These are phyloP conservation scores for Cicer arietinum DNA, from an alignment of 306 rosid species.

Conservation along the genomic window DNA sequence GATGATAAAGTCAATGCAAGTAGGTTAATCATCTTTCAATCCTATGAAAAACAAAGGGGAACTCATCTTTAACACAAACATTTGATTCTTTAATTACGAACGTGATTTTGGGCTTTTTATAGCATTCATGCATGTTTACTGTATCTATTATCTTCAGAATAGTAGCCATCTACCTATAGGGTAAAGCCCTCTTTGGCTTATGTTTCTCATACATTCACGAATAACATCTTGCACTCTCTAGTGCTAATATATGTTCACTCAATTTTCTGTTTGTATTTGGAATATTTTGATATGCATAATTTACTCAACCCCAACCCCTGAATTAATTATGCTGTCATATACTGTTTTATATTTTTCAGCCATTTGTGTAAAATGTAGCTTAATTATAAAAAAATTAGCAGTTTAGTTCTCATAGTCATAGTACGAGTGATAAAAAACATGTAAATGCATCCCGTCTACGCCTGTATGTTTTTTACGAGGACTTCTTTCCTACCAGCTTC, in stretches of 20 bases:
- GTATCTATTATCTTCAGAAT: no score
- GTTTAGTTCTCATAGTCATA: conserved; percentile 1
- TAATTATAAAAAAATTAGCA: not conserved
- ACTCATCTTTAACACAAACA: no score
- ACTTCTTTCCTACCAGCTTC: not conserved
- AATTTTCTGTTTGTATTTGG: conserved; percentile 10
- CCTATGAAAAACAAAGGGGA: no score
- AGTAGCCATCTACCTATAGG: no score
- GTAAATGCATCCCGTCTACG: not conserved
- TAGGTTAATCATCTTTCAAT: no score
- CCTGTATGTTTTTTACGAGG: not conserved
- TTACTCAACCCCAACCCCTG: not conserved
- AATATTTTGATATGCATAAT: conserved; percentile 6
- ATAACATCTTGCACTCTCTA: not conserved
- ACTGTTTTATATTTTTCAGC: not conserved
- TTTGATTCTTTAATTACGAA: no score
- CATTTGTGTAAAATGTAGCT: not conserved
- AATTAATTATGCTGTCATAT: not conserved
- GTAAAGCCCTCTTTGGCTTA: not conserved
- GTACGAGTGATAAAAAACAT: not conserved
- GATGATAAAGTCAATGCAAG: no score
- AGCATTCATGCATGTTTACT: no score
- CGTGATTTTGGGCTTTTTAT: no score
- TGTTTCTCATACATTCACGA: not conserved
- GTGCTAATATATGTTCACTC: not conserved